Base-by-base conservation (phyloP, 169 alveolate species). In the Perkinsus chesapeaki region DNA sequence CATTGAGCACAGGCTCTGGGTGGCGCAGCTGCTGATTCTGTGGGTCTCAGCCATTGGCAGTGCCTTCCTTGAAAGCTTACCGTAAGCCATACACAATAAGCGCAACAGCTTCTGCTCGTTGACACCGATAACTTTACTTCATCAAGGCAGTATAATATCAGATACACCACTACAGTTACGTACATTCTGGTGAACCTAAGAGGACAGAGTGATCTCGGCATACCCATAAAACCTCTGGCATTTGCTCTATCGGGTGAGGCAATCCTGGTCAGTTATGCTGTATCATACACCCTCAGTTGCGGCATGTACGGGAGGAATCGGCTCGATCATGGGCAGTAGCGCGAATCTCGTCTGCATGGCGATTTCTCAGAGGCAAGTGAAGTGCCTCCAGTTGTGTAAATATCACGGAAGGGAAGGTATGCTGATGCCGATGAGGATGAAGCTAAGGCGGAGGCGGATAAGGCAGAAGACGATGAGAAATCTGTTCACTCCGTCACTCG, bases 251-350 rank as follows among this genome's bases (percentile, higher is more conserved):
- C 82, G 37, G 82, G 82, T 60, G 27, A n/a, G n/a, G n/a, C n/a
- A n/a, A n/a, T n/a, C n/a, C n/a, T n/a, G n/a, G n/a, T n/a, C n/a
- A n/a, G n/a, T n/a, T n/a, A n/a, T n/a, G n/a, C n/a, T n/a, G n/a
- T n/a, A 34, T 60, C 31, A 34, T 60, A 7, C 82, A 3, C 37
- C 82, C 27, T 60, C 72, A 38, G 92, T 91, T 31, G 92, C 73
- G 3, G 92, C 92, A 27, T 91, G 92, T 37, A 31, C 39, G n/a
- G 92, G 92, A 0, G 92, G 92, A 3, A 91, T 91, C 23, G 92
- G 92, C 39, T 36, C 48, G 36, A 91, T 91, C 92, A 91, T 91
- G 92, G 92, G 92, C 1, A 39, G 73, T 12, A 91, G 72, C 60
- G 72, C 38, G 12, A 39, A 23, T n/a, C 92, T 39, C 3, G 82